Evolutionary conservation across 805 yeast species (phyloP).

Genomic region (Candida easanensis): DNA sequence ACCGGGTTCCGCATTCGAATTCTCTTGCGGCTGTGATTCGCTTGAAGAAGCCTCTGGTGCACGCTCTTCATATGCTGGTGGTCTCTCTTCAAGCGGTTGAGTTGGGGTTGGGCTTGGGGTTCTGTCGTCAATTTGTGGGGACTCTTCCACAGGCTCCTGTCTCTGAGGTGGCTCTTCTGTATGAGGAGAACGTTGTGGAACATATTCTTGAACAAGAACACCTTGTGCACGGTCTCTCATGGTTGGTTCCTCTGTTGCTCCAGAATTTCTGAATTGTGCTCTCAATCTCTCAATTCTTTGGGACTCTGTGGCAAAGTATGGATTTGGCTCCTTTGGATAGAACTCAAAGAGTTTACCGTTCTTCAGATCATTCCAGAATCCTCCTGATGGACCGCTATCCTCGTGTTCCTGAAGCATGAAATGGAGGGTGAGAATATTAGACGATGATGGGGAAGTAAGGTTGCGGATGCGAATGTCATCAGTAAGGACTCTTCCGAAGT

Average conservation of each 20-base stretch:
- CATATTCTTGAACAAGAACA: conserved; percentile 11
- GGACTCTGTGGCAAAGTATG: conserved; percentile 24
- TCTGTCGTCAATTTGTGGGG: too few relatives aligned
- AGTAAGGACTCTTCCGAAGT: conserved; percentile 24
- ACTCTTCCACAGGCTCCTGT: too few relatives aligned
- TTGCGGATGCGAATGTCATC: conserved; percentile 21
- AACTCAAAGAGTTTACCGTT: conserved; percentile 29
- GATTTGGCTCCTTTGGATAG: conserved; percentile 31
- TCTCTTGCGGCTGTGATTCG: too few relatives aligned
- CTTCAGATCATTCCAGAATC: conserved; percentile 29
- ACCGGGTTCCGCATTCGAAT: too few relatives aligned
- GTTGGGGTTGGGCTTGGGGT: too few relatives aligned
- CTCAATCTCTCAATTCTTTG: conserved; percentile 26
- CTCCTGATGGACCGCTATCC: conserved; percentile 2
- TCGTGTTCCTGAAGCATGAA: conserved; percentile 24
- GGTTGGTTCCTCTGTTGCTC: conserved; percentile 9
- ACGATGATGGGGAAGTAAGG: conserved; percentile 11
- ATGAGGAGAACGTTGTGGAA: not conserved
- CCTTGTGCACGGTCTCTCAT: conserved; percentile 7
- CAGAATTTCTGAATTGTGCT: conserved; percentile 17
- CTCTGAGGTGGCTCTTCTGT: not conserved
- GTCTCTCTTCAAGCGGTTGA: too few relatives aligned
- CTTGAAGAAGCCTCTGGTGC: too few relatives aligned
- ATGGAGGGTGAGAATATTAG: conserved; percentile 16
- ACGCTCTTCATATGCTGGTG: too few relatives aligned